Evolutionary conservation across 2,329 filamentous ascomycete species (phyloP).

Genomic region (Cordyceps cicadae): DNA sequence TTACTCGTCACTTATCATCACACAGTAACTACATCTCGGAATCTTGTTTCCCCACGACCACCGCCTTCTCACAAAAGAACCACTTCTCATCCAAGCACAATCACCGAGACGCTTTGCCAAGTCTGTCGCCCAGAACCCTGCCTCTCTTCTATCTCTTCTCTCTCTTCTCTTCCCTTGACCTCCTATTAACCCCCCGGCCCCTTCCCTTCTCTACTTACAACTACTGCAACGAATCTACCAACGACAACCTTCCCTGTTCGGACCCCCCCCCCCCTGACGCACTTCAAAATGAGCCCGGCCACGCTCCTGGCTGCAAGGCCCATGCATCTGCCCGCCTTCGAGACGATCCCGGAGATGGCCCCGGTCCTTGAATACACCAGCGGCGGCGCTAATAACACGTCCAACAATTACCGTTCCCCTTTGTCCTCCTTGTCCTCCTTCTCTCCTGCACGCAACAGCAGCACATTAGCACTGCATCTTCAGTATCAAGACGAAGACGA

Average conservation of each 20-base stretch:
- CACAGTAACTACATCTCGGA: too few relatives aligned
- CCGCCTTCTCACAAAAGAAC: too few relatives aligned
- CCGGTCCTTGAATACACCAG: slow-evolving; percentile 3
- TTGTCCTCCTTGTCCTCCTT: not conserved
- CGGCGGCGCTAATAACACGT: slow-evolving; percentile 1
- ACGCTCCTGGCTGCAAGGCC: slow-evolving; percentile 11
- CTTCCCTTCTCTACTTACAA: not conserved
- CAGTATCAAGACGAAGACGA: not conserved
- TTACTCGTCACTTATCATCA: too few relatives aligned
- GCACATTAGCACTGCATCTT: not conserved
- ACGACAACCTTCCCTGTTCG: not conserved
- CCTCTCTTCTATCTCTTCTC: too few relatives aligned
- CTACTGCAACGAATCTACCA: not conserved
- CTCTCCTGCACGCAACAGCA: not conserved
- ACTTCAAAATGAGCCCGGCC: slow-evolving; percentile 15
- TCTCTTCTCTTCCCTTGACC: too few relatives aligned
- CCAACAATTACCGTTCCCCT: not conserved
- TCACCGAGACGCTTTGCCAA: too few relatives aligned
- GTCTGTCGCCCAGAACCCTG: too few relatives aligned
- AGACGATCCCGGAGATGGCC: slow-evolving; percentile 13
- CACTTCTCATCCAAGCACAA: too few relatives aligned
- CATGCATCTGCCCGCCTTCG: slow-evolving; percentile 12
- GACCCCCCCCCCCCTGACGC: not conserved
- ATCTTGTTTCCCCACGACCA: too few relatives aligned
- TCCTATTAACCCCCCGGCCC: too few relatives aligned